phyloP scores from a whole-genome alignment of 768 basidiomycete species.

The Trametes cinnabarina region DNA sequence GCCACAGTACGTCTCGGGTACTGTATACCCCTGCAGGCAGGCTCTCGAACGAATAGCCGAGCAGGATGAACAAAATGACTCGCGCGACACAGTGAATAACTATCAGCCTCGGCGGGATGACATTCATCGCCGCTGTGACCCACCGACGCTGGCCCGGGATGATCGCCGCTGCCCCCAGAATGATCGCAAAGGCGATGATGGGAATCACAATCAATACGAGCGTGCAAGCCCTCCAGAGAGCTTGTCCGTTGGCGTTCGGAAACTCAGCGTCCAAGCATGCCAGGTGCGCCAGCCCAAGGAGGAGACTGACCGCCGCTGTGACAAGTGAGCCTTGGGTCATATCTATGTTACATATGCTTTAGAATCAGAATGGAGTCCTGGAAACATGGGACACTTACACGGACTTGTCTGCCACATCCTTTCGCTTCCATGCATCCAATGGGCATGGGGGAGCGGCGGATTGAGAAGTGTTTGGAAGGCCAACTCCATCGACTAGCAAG shows the following conservation, averaged over 20 bases:
- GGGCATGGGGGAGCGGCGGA: conserved; percentile 7
- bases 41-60: conserved; percentile 19
- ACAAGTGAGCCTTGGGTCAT: conserved; percentile 18
- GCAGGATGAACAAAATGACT: conserved; percentile 13
- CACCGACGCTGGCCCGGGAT: conserved; percentile 7
- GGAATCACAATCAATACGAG: conserved; percentile 11
- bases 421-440: conserved; percentile 16
- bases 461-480: not conserved
- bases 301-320: conserved; percentile 7
- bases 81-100: conserved; percentile 16
- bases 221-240: conserved; percentile 16
- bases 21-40: conserved; percentile 9
- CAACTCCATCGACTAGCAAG: conserved; percentile 2
- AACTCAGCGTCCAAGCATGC: conserved; percentile 20
- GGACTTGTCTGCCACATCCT: conserved; percentile 15
- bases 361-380: not conserved
- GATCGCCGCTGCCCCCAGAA: conserved; percentile 17
- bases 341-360: not conserved
- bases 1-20: not conserved
- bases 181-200: conserved; percentile 11
- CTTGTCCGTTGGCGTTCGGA: conserved; percentile 17
- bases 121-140: conserved; percentile 19
- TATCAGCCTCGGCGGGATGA: conserved; percentile 13
- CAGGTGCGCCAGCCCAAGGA: conserved; percentile 18
- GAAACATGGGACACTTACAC: conserved; percentile 1